These are phyloP conservation scores for Russula griseocarnosa DNA, from an alignment of 768 basidiomycete species.

Conservation along the genomic window DNA sequence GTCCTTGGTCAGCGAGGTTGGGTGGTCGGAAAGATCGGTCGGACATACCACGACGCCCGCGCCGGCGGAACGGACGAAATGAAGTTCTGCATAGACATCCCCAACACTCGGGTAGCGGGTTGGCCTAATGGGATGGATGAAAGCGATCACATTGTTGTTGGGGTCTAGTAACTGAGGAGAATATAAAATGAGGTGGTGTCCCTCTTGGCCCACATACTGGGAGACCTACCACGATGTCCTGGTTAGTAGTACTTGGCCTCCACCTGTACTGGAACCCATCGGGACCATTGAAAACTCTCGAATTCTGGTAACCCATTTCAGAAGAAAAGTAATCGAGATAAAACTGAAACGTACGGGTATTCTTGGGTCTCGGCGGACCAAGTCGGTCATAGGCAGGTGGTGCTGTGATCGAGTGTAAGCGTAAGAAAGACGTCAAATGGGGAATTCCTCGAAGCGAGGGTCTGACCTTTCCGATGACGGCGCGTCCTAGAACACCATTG, in stretches of 20 bases:
- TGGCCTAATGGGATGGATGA: slow-evolving; percentile 72
- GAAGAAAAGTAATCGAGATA: slow-evolving; percentile 19
- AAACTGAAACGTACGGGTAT: slow-evolving; percentile 47
- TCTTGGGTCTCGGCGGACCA: slow-evolving; percentile 65
- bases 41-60: slow-evolving; percentile 71
- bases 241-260: slow-evolving; percentile 57
- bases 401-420: slow-evolving; percentile 44
- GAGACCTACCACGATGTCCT: slow-evolving; percentile 47
- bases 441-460: slow-evolving; percentile 29
- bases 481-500: slow-evolving; percentile 78
- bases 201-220: slow-evolving; percentile 10
- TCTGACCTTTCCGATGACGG: slow-evolving; percentile 77
- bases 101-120: slow-evolving; percentile 77
- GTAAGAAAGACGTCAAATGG: slow-evolving; percentile 28
- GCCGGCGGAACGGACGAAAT: slow-evolving; percentile 74
- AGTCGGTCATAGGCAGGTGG: slow-evolving; percentile 76
- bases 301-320: slow-evolving; percentile 30
- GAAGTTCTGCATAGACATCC: slow-evolving; percentile 82
- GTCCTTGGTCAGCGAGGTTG: slow-evolving; percentile 16
- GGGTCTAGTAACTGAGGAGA: slow-evolving; percentile 62
- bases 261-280: slow-evolving; percentile 79
- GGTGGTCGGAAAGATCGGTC: slow-evolving; percentile 21
- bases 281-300: slow-evolving; percentile 70
- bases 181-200: slow-evolving; percentile 11
- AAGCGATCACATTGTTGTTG: slow-evolving; percentile 65